Percentiles rank a stretch among this genome's conserved stretches.
Conservation (phyloP, 2,329 filamentous ascomycete species). For the Penicillium olsonii region DNA sequence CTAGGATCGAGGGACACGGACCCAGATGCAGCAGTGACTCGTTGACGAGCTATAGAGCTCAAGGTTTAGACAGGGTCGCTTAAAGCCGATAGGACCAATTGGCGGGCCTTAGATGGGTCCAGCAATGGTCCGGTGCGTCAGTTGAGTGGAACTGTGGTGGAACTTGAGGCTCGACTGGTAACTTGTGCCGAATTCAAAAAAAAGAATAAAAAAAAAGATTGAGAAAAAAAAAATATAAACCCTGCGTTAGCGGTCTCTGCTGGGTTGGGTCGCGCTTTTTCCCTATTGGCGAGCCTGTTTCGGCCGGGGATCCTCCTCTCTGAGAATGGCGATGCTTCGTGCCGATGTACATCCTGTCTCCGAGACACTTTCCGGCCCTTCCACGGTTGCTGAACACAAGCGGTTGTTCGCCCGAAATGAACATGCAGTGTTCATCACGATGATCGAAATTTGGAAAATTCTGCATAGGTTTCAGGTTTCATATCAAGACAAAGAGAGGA, state of each 20-base stretch:
- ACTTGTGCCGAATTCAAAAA: conserved; percentile 1
- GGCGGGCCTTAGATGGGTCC: conserved; percentile 13
- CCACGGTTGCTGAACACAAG: not conserved
- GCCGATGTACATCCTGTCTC: conserved; percentile 1
- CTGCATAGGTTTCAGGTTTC: not conserved
- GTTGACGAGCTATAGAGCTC: conserved; percentile 19
- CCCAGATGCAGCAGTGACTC: conserved; percentile 24
- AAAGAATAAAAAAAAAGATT: no score
- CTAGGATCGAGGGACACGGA: conserved; percentile 23
- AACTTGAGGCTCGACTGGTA: conserved; percentile 8
- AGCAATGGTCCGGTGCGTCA: conserved; percentile 29
- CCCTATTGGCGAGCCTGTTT: conserved; percentile 2
- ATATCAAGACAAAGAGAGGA: not conserved
- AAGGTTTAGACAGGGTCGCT: conserved; percentile 24
- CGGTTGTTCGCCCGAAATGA: conserved; percentile 3
- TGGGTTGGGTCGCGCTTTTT: not conserved
- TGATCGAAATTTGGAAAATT: not conserved
- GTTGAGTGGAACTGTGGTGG: conserved; percentile 29
- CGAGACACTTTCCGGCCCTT: conserved; percentile 1
- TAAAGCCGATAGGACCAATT: conserved; percentile 14
- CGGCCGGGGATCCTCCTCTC: conserved; percentile 1
- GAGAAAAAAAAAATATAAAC: conserved; percentile 16
- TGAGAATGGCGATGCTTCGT: not conserved
- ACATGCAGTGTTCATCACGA: not conserved
- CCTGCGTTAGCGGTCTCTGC: not conserved